Evolutionary conservation across 257 asterid genomes (phyloP).

Genomic region (Penstemon barbatus): DNA sequence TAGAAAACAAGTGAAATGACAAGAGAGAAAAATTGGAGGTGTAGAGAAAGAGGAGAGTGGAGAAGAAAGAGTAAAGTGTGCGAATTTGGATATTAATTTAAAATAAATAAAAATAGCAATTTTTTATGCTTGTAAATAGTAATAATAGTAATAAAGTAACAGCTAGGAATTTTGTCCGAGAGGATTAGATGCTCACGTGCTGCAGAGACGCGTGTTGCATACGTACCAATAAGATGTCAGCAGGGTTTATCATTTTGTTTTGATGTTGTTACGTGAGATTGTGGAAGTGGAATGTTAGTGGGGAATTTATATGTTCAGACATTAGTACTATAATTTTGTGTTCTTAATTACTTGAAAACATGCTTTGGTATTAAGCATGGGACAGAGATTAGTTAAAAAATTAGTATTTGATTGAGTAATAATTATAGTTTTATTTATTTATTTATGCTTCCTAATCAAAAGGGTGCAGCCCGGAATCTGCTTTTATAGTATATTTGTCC

Average conservation of each 20-base stretch:
- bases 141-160: constrained; percentile 29
- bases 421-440: too few species aligned
- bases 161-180: constrained; percentile 50
- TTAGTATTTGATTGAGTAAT: too few species aligned
- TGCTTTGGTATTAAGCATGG: constrained; percentile 9
- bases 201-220: not conserved
- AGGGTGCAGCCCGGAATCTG: too few species aligned
- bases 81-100: constrained; percentile 39
- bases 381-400: not conserved
- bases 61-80: constrained; percentile 49
- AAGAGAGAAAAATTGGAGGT: constrained; percentile 31
- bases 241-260: not conserved
- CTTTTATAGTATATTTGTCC: too few species aligned
- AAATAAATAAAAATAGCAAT: not conserved
- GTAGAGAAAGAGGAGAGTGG: constrained; percentile 36
- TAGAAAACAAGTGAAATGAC: constrained; percentile 20
- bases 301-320: constrained; percentile 20
- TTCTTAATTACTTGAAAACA: constrained; percentile 37
- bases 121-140: constrained; percentile 37
- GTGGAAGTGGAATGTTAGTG: not conserved
- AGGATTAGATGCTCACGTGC: not conserved
- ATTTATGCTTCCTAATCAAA: too few species aligned
- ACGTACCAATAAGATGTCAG: constrained; percentile 28
- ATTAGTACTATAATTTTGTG: constrained; percentile 27
- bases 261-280: constrained; percentile 13